These are phyloP conservation scores for Solanum bulbocastanum DNA, from an alignment of 257 asterid genomes.

Conservation along the genomic window DNA sequence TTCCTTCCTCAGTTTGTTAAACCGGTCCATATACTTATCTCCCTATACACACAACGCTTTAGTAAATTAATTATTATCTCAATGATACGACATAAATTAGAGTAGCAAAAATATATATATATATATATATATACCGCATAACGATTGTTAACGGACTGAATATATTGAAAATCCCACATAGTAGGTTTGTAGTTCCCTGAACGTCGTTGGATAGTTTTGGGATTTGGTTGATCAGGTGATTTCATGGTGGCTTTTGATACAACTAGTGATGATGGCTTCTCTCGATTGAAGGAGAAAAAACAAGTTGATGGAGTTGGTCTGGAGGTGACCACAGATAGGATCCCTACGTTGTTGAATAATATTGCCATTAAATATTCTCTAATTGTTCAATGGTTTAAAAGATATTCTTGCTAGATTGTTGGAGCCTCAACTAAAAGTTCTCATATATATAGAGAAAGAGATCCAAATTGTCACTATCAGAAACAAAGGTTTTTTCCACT, in stretches of 20 bases:
- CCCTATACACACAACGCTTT: slow-evolving; percentile 11
- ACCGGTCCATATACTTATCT: slow-evolving; percentile 4
- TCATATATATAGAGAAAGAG: not conserved
- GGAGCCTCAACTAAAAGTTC: not conserved
- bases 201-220: not conserved
- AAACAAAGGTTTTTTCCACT: too few species aligned
- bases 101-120: not conserved
- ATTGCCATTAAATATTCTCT: not conserved
- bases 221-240: not conserved
- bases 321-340: not conserved
- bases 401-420: not conserved
- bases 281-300: not conserved
- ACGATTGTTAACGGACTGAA: slow-evolving; percentile 24
- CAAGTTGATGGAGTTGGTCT: not conserved
- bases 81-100: too few species aligned
- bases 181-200: slow-evolving; percentile 34
- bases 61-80: too few species aligned
- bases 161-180: slow-evolving; percentile 17
- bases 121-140: not conserved
- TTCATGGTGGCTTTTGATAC: not conserved
- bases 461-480: too few species aligned
- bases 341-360: not conserved
- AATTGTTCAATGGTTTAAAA: not conserved
- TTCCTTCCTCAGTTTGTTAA: slow-evolving; percentile 1
- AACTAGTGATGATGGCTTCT: not conserved